These are phyloP conservation scores for Euphorbia tirucalli DNA, from an alignment of 345 rosid species.

Conservation along the genomic window DNA sequence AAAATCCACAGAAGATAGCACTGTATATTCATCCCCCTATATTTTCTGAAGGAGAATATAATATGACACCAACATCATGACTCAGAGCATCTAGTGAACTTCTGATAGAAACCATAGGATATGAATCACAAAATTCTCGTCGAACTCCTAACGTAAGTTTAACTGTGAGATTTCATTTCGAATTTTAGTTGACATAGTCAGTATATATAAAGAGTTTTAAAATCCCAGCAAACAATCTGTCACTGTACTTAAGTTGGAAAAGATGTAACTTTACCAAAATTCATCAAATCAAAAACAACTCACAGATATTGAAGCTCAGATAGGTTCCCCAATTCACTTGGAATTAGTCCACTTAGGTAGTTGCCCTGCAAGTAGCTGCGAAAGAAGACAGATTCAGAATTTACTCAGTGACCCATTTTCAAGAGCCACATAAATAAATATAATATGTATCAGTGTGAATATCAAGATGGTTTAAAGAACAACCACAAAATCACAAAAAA, in stretches of 20 bases:
- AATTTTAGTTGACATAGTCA: not conserved
- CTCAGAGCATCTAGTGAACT: not conserved
- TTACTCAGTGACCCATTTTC: conserved; percentile 5
- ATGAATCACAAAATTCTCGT: not conserved
- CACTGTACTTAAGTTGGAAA: not conserved
- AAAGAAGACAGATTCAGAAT: conserved; percentile 12
- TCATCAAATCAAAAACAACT: conserved; percentile 33
- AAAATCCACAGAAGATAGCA: not conserved
- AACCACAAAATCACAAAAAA: not conserved
- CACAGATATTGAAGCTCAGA: conserved; percentile 65
- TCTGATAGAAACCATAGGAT: not conserved
- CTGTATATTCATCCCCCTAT: not conserved
- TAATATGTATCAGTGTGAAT: not conserved
- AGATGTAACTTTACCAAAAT: not conserved
- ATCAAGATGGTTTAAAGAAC: not conserved
- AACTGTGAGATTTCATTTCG: not conserved
- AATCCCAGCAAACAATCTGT: not conserved
- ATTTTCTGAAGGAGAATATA: conserved; percentile 2
- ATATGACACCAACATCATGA: not conserved
- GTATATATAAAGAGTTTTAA: not conserved
- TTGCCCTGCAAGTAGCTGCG: conserved; percentile 85
- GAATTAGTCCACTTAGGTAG: conserved; percentile 73
- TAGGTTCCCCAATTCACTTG: conserved; percentile 76
- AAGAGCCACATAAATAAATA: not conserved
- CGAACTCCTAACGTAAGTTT: not conserved